Conservation (phyloP, 352 stramenopile genomes). For the Saprolegnia parasitica region DNA sequence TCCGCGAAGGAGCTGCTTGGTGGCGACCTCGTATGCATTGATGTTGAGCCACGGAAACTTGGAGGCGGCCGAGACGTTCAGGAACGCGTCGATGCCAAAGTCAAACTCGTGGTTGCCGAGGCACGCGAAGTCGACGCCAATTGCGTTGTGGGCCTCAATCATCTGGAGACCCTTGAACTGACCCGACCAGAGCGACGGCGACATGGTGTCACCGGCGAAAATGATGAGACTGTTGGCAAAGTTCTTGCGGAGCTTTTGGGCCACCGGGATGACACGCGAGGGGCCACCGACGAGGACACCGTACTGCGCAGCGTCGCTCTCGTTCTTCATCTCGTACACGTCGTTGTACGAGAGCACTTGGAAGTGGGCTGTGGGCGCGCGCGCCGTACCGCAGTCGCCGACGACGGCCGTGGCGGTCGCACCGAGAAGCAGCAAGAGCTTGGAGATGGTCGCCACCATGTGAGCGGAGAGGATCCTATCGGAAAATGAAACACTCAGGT, state of each 20-base stretch:
- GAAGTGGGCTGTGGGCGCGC: slow-evolving; percentile 45
- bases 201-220: slow-evolving; percentile 75
- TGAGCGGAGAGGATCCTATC: no score
- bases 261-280: slow-evolving; percentile 60
- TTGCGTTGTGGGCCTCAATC: slow-evolving; percentile 66
- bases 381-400: slow-evolving; percentile 23
- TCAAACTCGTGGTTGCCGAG: slow-evolving; percentile 83
- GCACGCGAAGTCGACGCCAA: slow-evolving; percentile 65
- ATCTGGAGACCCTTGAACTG: slow-evolving; percentile 80
- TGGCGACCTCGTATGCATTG: slow-evolving; percentile 55
- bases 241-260: slow-evolving; percentile 43
- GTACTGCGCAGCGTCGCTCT: slow-evolving; percentile 37
- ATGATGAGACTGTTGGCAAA: slow-evolving; percentile 69
- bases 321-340: slow-evolving; percentile 72
- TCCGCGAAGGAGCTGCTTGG: slow-evolving; percentile 28
- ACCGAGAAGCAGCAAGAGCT: background rate
- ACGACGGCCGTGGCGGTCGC: background rate
- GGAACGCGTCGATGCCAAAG: slow-evolving; percentile 67
- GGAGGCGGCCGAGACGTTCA: slow-evolving; percentile 53
- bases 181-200: slow-evolving; percentile 74
- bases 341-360: slow-evolving; percentile 74
- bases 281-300: slow-evolving; percentile 60
- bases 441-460: no score
- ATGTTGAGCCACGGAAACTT: slow-evolving; percentile 73
- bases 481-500: no score